Base-by-base conservation (phyloP, 768 basidiomycete species). In the Suillus tomentosus region DNA sequence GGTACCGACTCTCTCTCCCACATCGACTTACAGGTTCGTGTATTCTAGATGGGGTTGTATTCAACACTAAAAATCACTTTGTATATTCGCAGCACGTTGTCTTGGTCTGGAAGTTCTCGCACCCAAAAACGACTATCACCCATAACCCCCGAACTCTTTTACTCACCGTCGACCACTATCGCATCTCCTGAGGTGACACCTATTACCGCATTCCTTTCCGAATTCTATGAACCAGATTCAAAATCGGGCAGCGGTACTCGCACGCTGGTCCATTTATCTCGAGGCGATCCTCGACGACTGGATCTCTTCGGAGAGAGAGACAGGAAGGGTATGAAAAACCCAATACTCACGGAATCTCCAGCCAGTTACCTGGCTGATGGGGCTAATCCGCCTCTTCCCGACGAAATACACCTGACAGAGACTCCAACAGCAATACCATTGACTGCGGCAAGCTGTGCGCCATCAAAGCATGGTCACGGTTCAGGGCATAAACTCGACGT, bases 11-110 rank as follows among this genome's bases (percentile, higher is more conserved):
- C 34, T 68, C 14, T 68, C 73, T 4, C 74, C 75, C n/a, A 63
- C 64, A 54, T 75, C 72, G 36, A 45, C 62, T 17, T 67, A 63
- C 64, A 75, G 74, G 74, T 76, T 42, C 10, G 74, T 62, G 17
- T 8, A 19, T 39, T 42, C 19, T 19, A n/a, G 22, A 15, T 17
- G 31, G 19, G 1, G 34, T 4, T 31, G 27, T 47, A 9, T 5
- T 24, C n/a, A 37, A 22, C 37, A 13, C 43, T 45, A 24, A 56
- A 34, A 31, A 13, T 50, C 42, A 10, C 31, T 34, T 50, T 34
- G 19, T 34, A 40, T 43, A 37, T 17, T 15, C 65, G 70, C 59
- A 55, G 50, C 55, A 24, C 57, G 5, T 43, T 22, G 14, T 74
- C 69, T 36, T 67, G 31, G 48, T 71, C 68, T 3, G 65, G 65